These are phyloP conservation scores for Cryphonectria radicalis DNA, from an alignment of 2,329 filamentous ascomycete species.

Conservation along the genomic window DNA sequence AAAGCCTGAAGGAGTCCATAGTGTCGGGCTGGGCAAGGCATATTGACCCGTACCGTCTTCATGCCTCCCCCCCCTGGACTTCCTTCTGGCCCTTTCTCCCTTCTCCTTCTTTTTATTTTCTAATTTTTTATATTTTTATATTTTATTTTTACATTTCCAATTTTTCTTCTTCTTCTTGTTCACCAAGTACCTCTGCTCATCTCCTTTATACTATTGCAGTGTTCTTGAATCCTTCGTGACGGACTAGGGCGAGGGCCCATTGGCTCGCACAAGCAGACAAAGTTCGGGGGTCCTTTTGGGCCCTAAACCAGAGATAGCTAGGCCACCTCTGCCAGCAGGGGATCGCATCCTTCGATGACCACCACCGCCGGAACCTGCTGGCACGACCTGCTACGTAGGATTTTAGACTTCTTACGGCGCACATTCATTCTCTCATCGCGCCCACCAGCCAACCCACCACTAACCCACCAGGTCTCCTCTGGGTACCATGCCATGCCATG, in stretches of 20 bases:
- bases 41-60: background rate
- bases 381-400: slow-evolving; percentile 6
- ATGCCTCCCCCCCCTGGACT: background rate
- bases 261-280: background rate
- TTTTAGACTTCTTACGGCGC: slow-evolving; percentile 1
- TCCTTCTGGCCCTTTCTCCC: background rate
- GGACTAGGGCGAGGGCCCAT: background rate
- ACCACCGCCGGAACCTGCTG: background rate
- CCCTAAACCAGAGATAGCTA: background rate
- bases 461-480: background rate
- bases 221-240: slow-evolving; percentile 3
- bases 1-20: background rate
- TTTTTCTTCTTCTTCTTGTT: background rate
- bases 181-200: background rate
- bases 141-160: no score
- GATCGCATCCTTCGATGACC: background rate
- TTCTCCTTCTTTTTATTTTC: background rate
- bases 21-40: background rate
- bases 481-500: background rate
- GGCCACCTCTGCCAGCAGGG: background rate
- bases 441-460: background rate
- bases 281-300: slow-evolving; percentile 8
- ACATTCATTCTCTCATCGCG: background rate
- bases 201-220: background rate
- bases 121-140: no score